Conservation (phyloP, 2,329 filamentous ascomycete genomes). For the Xylaria sp. region DNA sequence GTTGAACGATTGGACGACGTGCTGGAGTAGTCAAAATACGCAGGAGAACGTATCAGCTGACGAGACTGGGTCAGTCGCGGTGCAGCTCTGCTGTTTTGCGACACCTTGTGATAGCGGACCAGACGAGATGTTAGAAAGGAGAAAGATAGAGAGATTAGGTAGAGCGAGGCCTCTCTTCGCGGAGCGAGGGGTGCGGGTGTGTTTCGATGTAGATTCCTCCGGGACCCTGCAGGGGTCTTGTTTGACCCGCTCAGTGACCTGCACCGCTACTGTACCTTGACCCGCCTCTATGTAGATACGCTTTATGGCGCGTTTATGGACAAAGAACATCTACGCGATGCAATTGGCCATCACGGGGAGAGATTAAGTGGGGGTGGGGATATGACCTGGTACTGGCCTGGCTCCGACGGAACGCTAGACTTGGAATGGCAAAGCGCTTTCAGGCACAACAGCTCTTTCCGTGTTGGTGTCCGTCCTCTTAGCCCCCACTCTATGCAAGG, state of each 20-base stretch:
- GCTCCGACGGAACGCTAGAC: neutral
- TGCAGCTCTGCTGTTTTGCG: constrained; percentile 30
- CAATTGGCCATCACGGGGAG: constrained; percentile 20
- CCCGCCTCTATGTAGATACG: neutral
- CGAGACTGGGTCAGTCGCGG: constrained; percentile 31
- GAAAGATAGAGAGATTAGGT: constrained; percentile 6
- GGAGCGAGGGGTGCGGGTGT: constrained; percentile 19
- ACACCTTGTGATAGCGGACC: constrained; percentile 20
- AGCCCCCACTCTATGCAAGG: constrained; percentile 30
- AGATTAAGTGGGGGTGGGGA: neutral
- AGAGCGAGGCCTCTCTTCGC: constrained; percentile 28
- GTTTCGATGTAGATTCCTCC: constrained; percentile 20
- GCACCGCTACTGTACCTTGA: neutral
- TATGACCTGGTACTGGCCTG: neutral
- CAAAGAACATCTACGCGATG: neutral
- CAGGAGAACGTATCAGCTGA: constrained; percentile 19
- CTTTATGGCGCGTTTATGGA: constrained; percentile 4
- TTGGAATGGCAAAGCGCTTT: neutral
- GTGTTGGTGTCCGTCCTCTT: neutral
- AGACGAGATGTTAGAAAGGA: constrained; percentile 22
- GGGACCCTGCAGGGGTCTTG: constrained; percentile 23
- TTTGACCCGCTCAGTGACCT: constrained; percentile 30
- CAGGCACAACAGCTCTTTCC: constrained; percentile 2
- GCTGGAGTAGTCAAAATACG: constrained; percentile 20
- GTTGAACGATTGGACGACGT: constrained; percentile 37